Evolutionary conservation across 2,329 filamentous ascomycete species (phyloP).

Genomic region (Stylonectria norvegica): DNA sequence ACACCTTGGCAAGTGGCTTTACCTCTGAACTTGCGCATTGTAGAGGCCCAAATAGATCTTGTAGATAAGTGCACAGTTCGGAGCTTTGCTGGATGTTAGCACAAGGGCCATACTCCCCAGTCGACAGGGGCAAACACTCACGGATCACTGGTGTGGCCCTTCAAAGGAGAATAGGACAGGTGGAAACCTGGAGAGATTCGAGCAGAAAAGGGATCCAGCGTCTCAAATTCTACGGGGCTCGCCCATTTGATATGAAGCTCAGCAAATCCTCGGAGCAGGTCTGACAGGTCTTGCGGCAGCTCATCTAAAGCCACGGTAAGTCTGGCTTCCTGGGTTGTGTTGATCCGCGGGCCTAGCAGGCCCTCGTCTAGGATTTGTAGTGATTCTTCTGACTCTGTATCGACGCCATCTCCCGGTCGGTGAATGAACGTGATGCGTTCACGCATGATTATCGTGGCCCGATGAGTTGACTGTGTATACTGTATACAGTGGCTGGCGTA

Average conservation of each 20-base stretch:
- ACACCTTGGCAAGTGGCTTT: constrained; percentile 1
- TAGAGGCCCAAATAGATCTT: constrained; percentile 54
- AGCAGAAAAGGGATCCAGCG: constrained; percentile 68
- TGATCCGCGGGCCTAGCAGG: constrained; percentile 54
- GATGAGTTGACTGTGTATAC: constrained; percentile 4
- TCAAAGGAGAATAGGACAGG: constrained; percentile 65
- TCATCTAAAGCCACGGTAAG: constrained; percentile 71
- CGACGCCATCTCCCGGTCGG: constrained; percentile 58
- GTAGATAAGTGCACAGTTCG: constrained; percentile 56
- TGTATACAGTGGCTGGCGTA: constrained; percentile 2
- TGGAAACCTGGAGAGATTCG: constrained; percentile 78
- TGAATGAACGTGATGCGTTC: constrained; percentile 78
- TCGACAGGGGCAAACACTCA: constrained; percentile 14
- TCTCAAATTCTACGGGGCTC: constrained; percentile 53
- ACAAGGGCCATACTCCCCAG: no score
- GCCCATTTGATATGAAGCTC: constrained; percentile 80
- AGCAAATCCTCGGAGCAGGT: constrained; percentile 60
- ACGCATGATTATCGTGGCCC: no score
- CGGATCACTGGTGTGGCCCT: constrained; percentile 15
- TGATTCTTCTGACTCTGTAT: constrained; percentile 59
- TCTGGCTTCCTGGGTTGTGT: constrained; percentile 73
- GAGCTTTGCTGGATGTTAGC: constrained; percentile 33
- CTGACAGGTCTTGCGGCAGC: constrained; percentile 64
- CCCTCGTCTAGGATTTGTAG: constrained; percentile 55
- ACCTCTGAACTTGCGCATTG: constrained; percentile 47